Evolutionary conservation across 1,284 basidiomycete genomes (phyloP).

Genomic region (Moesziomyces sp.): DNA sequence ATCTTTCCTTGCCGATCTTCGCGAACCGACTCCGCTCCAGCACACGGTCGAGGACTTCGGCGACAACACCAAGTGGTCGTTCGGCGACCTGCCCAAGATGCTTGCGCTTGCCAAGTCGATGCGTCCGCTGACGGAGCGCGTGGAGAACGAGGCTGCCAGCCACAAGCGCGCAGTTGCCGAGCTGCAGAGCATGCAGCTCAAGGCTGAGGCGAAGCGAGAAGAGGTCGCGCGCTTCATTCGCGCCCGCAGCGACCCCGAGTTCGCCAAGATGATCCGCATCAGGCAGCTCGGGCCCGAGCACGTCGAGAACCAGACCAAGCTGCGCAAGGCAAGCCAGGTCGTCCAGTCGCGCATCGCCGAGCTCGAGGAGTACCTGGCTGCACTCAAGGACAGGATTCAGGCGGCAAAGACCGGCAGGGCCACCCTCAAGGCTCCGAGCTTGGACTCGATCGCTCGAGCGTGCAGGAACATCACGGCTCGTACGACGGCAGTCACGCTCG

Average conservation of each 20-base stretch:
- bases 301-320: slow-evolving; percentile 80
- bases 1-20: slow-evolving; percentile 66
- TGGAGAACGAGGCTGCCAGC: slow-evolving; percentile 26
- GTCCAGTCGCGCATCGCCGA: slow-evolving; percentile 79
- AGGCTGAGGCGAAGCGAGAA: slow-evolving; percentile 68
- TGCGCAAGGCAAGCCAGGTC: slow-evolving; percentile 78
- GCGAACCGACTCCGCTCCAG: slow-evolving; percentile 35
- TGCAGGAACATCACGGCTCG: slow-evolving; percentile 80
- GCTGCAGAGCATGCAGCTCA: slow-evolving; percentile 70
- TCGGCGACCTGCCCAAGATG: slow-evolving; percentile 67
- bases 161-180: slow-evolving; percentile 68
- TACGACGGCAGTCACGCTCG: slow-evolving; percentile 74
- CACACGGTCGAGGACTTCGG: slow-evolving; percentile 49
- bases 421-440: slow-evolving; percentile 76
- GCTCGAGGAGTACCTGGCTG: slow-evolving; percentile 78
- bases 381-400: slow-evolving; percentile 77
- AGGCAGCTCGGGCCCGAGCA: slow-evolving; percentile 88
- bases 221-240: slow-evolving; percentile 74
- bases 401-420: slow-evolving; percentile 76
- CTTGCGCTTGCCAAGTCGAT: slow-evolving; percentile 53
- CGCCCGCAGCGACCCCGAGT: slow-evolving; percentile 80
- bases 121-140: slow-evolving; percentile 18
- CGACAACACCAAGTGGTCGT: slow-evolving; percentile 64
- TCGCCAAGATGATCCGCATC: slow-evolving; percentile 81
- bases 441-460: slow-evolving; percentile 84